Evolutionary conservation across 306 rosid species (phyloP).

Genomic region (Heteromeles arbutifolia): DNA sequence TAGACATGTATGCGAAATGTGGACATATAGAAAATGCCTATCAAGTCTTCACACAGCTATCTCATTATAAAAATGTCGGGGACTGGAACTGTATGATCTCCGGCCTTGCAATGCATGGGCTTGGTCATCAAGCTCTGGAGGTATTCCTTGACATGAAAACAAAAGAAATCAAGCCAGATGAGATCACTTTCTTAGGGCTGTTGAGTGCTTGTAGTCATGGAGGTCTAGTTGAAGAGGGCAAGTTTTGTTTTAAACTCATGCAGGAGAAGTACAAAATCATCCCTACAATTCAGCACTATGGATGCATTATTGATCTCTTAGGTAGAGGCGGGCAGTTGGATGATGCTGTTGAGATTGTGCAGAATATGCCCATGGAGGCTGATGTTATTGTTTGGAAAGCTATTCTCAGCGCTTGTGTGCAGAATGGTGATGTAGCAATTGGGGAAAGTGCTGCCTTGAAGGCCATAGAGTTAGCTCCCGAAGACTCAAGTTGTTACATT

Average conservation of each 20-base stretch:
- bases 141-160: slow-evolving; percentile 38
- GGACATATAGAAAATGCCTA: slow-evolving; percentile 46
- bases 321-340: slow-evolving; percentile 37
- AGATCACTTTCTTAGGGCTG: slow-evolving; percentile 45
- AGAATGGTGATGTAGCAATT: slow-evolving; percentile 23
- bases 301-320: slow-evolving; percentile 44
- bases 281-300: slow-evolving; percentile 45
- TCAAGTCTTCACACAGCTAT: slow-evolving; percentile 28
- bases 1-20: slow-evolving; percentile 57
- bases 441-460: slow-evolving; percentile 32
- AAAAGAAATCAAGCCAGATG: slow-evolving; percentile 31
- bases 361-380: slow-evolving; percentile 37
- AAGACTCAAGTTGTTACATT: slow-evolving; percentile 51
- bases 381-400: slow-evolving; percentile 52
- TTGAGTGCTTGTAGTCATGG: slow-evolving; percentile 55
- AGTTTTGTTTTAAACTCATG: slow-evolving; percentile 42
- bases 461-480: slow-evolving; percentile 39
- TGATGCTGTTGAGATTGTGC: slow-evolving; percentile 29
- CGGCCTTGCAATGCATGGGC: slow-evolving; percentile 37
- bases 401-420: slow-evolving; percentile 41
- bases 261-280: slow-evolving; percentile 39
- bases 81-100: slow-evolving; percentile 53
- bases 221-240: slow-evolving; percentile 40
- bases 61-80: slow-evolving; percentile 27
- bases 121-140: slow-evolving; percentile 37